A percentile compares a stretch with the other conserved stretches of the same genome.
phyloP scores from a whole-genome alignment of 2,329 filamentous ascomycete species.

The Keithomyces neogunnii region DNA sequence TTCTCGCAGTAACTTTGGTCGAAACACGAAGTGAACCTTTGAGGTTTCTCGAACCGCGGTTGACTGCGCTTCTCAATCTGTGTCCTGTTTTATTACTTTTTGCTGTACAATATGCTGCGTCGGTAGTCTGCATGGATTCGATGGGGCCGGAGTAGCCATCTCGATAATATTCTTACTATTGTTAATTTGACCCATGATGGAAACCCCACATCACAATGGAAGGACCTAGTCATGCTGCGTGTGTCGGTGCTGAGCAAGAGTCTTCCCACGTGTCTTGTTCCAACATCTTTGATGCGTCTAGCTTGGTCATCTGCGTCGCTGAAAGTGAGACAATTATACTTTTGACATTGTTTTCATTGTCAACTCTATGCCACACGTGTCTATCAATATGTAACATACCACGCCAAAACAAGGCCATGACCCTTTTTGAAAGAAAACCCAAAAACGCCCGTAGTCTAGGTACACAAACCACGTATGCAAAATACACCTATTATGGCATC shows the following conservation, averaged over 20 bases:
- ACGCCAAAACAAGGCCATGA: not conserved
- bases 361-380: not conserved
- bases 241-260: no score
- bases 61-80: not conserved
- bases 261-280: no score
- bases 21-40: constrained; percentile 17
- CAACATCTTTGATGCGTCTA: not conserved
- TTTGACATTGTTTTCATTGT: not conserved
- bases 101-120: constrained; percentile 1
- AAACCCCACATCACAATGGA: no score
- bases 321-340: not conserved
- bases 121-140: not conserved
- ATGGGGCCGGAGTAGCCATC: no score
- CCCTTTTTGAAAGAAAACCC: not conserved
- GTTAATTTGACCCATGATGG: not conserved
- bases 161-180: no score
- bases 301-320: not conserved
- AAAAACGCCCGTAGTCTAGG: not conserved
- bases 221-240: no score
- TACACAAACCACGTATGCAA: not conserved
- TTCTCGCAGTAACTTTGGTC: constrained; percentile 23
- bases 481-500: not conserved
- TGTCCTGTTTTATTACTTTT: not conserved
- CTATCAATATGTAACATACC: not conserved
- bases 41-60: not conserved